A percentile compares a stretch with the other conserved stretches of the same genome.
phyloP scores from a whole-genome alignment of 2,329 filamentous ascomycete species.

The Ophiognomonia clavigignenti-juglandacearum region DNA sequence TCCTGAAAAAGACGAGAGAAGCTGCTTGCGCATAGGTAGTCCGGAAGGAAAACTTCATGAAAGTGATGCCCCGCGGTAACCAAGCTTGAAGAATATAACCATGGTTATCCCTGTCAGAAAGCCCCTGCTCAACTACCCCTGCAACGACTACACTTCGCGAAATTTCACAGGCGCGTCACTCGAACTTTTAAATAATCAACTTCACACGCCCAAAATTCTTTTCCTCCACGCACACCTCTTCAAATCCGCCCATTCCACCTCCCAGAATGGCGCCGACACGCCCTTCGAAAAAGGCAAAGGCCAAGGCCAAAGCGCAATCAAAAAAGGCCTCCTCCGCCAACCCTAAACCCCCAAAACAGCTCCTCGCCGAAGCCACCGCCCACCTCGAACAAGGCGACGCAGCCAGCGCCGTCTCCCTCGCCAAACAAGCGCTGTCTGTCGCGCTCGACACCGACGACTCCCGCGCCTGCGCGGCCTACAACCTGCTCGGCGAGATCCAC shows the following conservation, averaged over 20 bases:
- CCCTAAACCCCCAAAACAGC: conserved; percentile 19
- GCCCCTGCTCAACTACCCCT: too few relatives aligned
- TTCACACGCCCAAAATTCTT: too few relatives aligned
- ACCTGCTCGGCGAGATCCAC: conserved; percentile 74
- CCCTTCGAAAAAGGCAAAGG: conserved; percentile 17
- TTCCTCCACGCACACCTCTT: too few relatives aligned
- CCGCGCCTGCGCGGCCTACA: conserved; percentile 52
- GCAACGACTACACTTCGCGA: too few relatives aligned
- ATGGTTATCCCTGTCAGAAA: too few relatives aligned
- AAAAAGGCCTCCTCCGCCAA: conserved; percentile 9
- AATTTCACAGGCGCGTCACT: too few relatives aligned
- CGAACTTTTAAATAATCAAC: too few relatives aligned
- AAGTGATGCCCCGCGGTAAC: too few relatives aligned
- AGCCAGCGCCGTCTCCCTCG: conserved; percentile 25
- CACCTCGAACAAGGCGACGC: conserved; percentile 31
- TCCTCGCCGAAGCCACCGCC: conserved; percentile 27
- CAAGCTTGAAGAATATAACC: too few relatives aligned
- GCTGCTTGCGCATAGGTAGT: too few relatives aligned
- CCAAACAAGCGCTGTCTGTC: conserved; percentile 37
- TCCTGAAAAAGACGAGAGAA: too few relatives aligned
- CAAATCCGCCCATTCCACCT: not conserved
- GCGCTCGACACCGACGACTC: conserved; percentile 46
- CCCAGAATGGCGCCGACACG: conserved; percentile 18
- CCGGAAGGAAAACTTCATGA: too few relatives aligned
- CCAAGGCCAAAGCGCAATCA: conserved; percentile 11